phyloP scores from a whole-genome alignment of 2,329 filamentous ascomycete genomes.

The Hypoxylon sp. region DNA sequence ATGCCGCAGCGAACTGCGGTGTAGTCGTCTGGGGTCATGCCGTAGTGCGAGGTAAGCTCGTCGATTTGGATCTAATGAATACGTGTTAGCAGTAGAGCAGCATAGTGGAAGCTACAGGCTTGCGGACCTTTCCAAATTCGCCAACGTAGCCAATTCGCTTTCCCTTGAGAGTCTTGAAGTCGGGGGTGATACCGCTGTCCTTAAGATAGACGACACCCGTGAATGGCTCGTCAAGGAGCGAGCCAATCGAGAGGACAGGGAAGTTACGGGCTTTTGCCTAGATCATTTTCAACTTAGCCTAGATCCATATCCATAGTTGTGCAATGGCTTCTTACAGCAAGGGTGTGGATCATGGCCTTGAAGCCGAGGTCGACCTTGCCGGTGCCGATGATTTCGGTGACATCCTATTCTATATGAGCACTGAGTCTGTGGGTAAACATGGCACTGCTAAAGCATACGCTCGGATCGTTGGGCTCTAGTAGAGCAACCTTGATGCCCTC shows the following conservation, averaged over 20 bases:
- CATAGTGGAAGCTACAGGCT: no score
- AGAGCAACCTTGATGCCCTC: conserved; percentile 84
- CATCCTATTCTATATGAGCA: conserved; percentile 67
- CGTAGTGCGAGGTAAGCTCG: conserved; percentile 83
- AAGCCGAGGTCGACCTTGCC: conserved; percentile 84
- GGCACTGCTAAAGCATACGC: conserved; percentile 60
- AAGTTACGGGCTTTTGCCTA: conserved; percentile 82
- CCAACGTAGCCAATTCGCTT: conserved; percentile 85
- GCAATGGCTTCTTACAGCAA: conserved; percentile 67
- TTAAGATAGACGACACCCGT: conserved; percentile 85
- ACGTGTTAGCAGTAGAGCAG: conserved; percentile 12
- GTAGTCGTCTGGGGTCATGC: conserved; percentile 80
- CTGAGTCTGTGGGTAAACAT: not conserved
- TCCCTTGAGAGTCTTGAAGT: conserved; percentile 81
- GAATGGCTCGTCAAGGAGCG: conserved; percentile 84
- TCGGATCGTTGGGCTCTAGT: conserved; percentile 83
- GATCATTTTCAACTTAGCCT: conserved; percentile 22
- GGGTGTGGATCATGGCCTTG: conserved; percentile 88
- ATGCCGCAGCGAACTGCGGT: conserved; percentile 84
- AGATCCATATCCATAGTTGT: not conserved
- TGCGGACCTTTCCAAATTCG: conserved; percentile 76
- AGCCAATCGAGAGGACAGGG: conserved; percentile 79
- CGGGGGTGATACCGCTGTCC: conserved; percentile 78
- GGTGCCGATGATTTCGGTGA: conserved; percentile 84
- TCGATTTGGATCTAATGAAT: conserved; percentile 77